Base-by-base conservation (phyloP, 2,329 filamentous ascomycete species). In the Colletotrichum truncatum region DNA sequence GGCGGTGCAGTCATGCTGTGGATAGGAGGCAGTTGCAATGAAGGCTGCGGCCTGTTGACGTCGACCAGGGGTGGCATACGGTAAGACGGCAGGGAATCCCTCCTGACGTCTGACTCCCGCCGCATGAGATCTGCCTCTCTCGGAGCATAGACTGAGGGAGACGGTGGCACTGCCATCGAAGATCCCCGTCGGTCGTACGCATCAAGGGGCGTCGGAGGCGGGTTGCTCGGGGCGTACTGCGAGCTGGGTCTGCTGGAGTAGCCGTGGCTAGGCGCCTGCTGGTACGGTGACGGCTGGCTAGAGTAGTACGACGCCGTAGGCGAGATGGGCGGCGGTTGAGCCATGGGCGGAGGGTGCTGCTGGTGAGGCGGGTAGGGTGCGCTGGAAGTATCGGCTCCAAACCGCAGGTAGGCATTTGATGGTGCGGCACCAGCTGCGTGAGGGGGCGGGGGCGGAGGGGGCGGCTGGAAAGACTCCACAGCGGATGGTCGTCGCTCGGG, bases 401-500 rank as follows among this genome's bases (percentile, higher is more conserved):
- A 82, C 10, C 77, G 73, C 21, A 81, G 70, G 56, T 81, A 66
- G 6, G 52, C 34, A 6, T 52, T 67, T 2, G 52, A 39, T n/a
- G 59, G 53, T 3, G 74, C 68, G 66, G 69, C 72, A 16, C 69
- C 62, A n/a, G 71, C 78, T 74, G 63, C 78, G 78, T 2, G 70
- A 67, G 64, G 58, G 53, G 79, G 74, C 26, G 79, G 78, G 1
- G 75, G 71, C 18, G 81, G 76, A 12, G 74, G 38, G 67, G 80
- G 66, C 54, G 80, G 65, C 32, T 78, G 68, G 53, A 82, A 81
- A 39, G 81, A 79, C 28, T 85, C 85, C 11, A 78, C 77, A n/a
- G 73, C 79, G 16, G 84, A 85, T 6, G 83, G 82, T 28, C 84
- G 80, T 25, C 85, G 80, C 26, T 82, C 82, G 12, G 66, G 71